Evolutionary conservation across 306 rosid genomes (phyloP).

Genomic region (Clitoria ternatea): DNA sequence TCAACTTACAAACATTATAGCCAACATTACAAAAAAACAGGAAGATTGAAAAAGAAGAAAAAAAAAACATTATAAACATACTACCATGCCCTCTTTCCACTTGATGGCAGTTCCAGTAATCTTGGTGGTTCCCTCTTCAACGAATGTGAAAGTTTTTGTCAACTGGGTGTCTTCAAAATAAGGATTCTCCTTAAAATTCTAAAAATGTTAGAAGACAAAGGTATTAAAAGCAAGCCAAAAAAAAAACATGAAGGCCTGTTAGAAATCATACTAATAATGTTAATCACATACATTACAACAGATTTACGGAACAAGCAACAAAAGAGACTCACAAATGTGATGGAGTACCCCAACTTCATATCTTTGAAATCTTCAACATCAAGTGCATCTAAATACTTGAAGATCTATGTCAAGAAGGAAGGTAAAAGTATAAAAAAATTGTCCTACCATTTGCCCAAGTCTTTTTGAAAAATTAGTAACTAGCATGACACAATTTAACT

Average conservation of each 20-base stretch:
- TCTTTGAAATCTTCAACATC: constrained; percentile 93
- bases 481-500: too few species aligned
- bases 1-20: constrained; percentile 3
- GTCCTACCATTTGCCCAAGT: too few species aligned
- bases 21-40: not conserved
- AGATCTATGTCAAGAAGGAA: constrained; percentile 49
- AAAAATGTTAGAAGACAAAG: not conserved
- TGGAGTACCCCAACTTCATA: constrained; percentile 84
- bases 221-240: too few species aligned
- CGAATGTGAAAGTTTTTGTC: constrained; percentile 75
- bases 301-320: not conserved
- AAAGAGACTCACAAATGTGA: constrained; percentile 68
- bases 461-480: too few species aligned
- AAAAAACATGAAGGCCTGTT: too few species aligned
- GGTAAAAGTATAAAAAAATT: too few species aligned
- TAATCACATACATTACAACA: too few species aligned
- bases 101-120: constrained; percentile 74
- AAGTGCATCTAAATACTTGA: constrained; percentile 72
- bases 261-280: too few species aligned
- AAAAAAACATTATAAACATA: not conserved
- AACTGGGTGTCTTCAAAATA: constrained; percentile 82
- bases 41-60: not conserved
- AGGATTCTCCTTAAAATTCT: constrained; percentile 83
- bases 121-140: constrained; percentile 83
- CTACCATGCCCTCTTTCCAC: constrained; percentile 97